Percentiles rank a stretch among this genome's conserved stretches.
phyloP scores from a whole-genome alignment of 331 rosid species.

The Malus hybrid region DNA sequence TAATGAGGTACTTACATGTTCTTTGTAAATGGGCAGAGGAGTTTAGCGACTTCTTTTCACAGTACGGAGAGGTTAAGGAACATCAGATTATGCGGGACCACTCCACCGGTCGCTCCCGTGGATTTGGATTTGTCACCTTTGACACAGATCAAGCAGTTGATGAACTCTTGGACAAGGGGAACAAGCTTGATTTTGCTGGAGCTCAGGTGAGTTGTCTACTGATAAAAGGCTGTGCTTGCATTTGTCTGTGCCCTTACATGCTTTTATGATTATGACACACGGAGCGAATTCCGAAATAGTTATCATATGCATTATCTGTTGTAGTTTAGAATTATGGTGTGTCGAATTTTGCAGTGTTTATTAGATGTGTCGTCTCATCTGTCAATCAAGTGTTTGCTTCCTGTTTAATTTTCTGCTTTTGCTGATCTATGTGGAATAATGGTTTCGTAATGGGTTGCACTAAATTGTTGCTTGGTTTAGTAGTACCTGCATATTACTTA shows the following conservation, averaged over 20 bases:
- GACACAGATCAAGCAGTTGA: slow-evolving; percentile 87
- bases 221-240: background rate
- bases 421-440: background rate
- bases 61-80: slow-evolving; percentile 87
- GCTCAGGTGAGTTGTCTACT: slow-evolving; percentile 61
- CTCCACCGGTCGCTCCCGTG: slow-evolving; percentile 91
- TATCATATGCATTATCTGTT: background rate
- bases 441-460: background rate
- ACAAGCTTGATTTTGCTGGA: slow-evolving; percentile 84
- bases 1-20: slow-evolving; percentile 1
- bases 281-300: background rate
- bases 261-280: background rate
- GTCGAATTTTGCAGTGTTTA: background rate
- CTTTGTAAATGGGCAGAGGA: slow-evolving; percentile 61
- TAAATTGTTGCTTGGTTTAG: background rate
- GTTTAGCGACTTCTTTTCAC: slow-evolving; percentile 73
- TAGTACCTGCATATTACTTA: background rate
- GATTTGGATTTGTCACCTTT: slow-evolving; percentile 89
- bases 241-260: background rate
- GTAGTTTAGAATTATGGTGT: background rate
- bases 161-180: slow-evolving; percentile 74
- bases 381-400: too few species aligned
- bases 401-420: background rate
- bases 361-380: background rate
- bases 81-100: slow-evolving; percentile 97